Conservation (phyloP, 768 basidiomycete genomes). For the Neoboletus magnificus region DNA sequence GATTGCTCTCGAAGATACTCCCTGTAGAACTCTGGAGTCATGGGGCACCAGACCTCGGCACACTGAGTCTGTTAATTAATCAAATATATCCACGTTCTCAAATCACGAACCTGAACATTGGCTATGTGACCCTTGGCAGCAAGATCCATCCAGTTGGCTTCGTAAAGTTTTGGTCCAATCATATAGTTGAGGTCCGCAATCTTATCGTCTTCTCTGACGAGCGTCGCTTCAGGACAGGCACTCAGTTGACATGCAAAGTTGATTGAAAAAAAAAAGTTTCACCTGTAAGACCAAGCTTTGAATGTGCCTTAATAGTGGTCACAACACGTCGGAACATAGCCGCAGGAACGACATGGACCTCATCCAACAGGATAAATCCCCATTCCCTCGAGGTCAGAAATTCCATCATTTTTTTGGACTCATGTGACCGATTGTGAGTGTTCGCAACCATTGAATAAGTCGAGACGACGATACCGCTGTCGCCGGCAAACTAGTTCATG, state of each 20-base stretch:
- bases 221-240: constrained; percentile 61
- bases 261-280: constrained; percentile 16
- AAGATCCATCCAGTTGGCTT: constrained; percentile 99
- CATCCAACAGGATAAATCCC: constrained; percentile 97
- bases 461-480: constrained; percentile 96
- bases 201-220: constrained; percentile 98
- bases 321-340: constrained; percentile 98
- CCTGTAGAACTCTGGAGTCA: constrained; percentile 99
- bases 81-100: background rate
- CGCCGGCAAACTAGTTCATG: constrained; percentile 77
- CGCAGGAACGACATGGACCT: constrained; percentile 98
- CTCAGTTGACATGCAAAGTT: constrained; percentile 2
- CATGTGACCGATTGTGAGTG: constrained; percentile 97
- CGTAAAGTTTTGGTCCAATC: constrained; percentile 99
- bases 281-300: constrained; percentile 97
- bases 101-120: constrained; percentile 84
- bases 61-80: constrained; percentile 52
- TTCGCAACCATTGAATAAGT: constrained; percentile 99
- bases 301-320: constrained; percentile 98
- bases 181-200: constrained; percentile 98
- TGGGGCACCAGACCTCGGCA: constrained; percentile 99
- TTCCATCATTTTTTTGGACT: constrained; percentile 99
- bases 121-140: constrained; percentile 99
- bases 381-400: constrained; percentile 97
- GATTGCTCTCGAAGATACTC: constrained; percentile 94